Base-by-base conservation (phyloP, 2,329 filamentous ascomycete species). In the Trichophyton rubrum region DNA sequence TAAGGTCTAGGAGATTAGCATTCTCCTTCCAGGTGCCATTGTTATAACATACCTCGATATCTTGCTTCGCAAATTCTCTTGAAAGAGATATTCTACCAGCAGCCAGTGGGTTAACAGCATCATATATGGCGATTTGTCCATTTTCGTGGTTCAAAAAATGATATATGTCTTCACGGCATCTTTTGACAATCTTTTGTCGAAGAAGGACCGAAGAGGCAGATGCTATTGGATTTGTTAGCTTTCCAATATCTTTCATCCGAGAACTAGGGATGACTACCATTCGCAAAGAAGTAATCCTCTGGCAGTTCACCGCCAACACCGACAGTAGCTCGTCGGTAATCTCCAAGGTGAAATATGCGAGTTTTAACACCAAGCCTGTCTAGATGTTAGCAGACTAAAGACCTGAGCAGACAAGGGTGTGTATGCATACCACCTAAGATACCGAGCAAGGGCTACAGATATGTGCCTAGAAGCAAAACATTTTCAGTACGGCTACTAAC, bases 61-160 rank as follows among this genome's bases (percentile, higher is more conserved):
- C 89, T 71, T 96, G 90, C 76, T 96, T 97, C n/a, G 89, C 87
- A 71, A 99, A 96, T 70, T 99, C 93, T 74, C 95, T 96, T 3
- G 90, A 91, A 17, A 99, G 78, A 9, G 90, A 88, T 60, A 87
- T 84, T 55, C 93, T 85, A 15, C 90, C 91, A 61, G 82, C 85
- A 20, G 89, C 85, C 20, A 93, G 86, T 3, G 92, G 91, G 68
- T 99, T 99, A 17, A 99, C 95, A 30, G 95, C 93, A 74, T 99
- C 93, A 72, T 97, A 99, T 62, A 99, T 97, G 60, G 93, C 93
- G 60, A 99, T 92, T 71, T 99, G 93, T 11, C 93, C 93, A 68
- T 97, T 97, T 70, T 97, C 93, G 67, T 96, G 88, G 69, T 97
- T 95, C 51, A 99, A 78, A 80, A 96, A 99, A 60, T 88, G 86